These are phyloP conservation scores for Penicillium paradoxum DNA, from an alignment of 495 filamentous ascomycete genomes.

Conservation along the genomic window DNA sequence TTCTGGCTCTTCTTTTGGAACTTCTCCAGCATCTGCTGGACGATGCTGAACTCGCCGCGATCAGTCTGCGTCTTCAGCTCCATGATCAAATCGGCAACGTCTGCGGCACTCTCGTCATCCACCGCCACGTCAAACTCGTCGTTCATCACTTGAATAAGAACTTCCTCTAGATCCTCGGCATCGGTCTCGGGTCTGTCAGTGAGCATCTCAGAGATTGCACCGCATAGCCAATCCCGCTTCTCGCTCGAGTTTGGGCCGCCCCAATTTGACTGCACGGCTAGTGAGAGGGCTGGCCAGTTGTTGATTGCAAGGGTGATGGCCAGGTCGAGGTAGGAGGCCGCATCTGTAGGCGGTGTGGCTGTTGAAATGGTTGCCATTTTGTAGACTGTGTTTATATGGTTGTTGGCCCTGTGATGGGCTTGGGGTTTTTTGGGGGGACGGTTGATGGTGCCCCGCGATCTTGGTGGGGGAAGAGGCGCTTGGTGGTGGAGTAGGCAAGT, in stretches of 20 bases:
- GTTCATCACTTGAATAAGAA: constrained; percentile 81
- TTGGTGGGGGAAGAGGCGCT: background rate
- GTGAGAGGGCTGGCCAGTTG: constrained; percentile 79
- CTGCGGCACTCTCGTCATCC: constrained; percentile 78
- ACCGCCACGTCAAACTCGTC: constrained; percentile 92
- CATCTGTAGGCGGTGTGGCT: constrained; percentile 15
- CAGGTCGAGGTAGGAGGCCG: constrained; percentile 63
- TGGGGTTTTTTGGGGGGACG: background rate
- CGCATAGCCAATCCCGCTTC: constrained; percentile 96
- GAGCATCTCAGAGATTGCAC: constrained; percentile 80
- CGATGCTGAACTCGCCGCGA: constrained; percentile 59
- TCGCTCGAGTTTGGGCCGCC: constrained; percentile 78
- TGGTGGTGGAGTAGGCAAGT: background rate
- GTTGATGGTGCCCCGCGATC: constrained; percentile 12
- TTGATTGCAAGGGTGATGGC: constrained; percentile 73
- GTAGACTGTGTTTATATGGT: constrained; percentile 6
- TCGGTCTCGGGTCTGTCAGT: constrained; percentile 67
- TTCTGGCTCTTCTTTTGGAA: constrained; percentile 56
- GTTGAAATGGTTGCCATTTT: constrained; percentile 26
- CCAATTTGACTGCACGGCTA: constrained; percentile 83
- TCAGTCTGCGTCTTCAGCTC: constrained; percentile 55
- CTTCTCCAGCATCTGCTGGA: constrained; percentile 61
- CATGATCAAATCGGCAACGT: constrained; percentile 69
- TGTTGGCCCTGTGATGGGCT: background rate
- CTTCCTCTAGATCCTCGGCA: constrained; percentile 73